Evolutionary conservation across 1,284 basidiomycete genomes (phyloP).

Genomic region (Gymnopus androsaceus): DNA sequence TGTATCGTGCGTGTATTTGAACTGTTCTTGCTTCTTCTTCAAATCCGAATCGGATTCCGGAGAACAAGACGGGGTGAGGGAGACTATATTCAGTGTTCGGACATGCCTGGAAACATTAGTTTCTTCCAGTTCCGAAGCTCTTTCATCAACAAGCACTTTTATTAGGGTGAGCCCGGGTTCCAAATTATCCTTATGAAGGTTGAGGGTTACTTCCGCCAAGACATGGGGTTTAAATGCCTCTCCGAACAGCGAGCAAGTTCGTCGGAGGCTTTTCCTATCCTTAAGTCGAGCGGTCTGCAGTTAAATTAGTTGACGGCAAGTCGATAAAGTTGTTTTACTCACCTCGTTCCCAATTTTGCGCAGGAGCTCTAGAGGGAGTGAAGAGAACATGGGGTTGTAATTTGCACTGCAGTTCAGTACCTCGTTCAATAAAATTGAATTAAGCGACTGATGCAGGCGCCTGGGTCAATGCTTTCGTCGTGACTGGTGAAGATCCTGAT

Average conservation of each 20-base stretch:
- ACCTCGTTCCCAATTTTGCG: neutral
- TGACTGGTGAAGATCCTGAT: too few relatives aligned
- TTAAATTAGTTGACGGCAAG: neutral
- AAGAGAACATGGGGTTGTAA: neutral
- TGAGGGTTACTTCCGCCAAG: neutral
- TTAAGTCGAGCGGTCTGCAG: neutral
- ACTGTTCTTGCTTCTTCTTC: neutral
- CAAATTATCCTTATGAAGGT: conserved; percentile 1
- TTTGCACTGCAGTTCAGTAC: too few relatives aligned
- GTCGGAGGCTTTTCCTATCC: conserved; percentile 7
- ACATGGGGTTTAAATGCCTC: neutral
- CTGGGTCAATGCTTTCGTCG: too few relatives aligned
- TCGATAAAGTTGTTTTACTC: neutral
- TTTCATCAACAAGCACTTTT: neutral
- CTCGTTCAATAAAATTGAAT: too few relatives aligned
- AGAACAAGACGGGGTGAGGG: conserved; percentile 1
- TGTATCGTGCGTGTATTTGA: neutral
- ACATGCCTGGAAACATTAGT: neutral
- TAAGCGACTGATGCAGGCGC: too few relatives aligned
- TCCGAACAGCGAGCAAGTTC: neutral
- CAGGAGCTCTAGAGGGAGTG: conserved; percentile 2
- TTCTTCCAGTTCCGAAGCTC: too few relatives aligned
- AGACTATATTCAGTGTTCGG: conserved; percentile 7
- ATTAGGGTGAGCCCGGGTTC: neutral
- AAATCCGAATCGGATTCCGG: conserved; percentile 1